Percentiles rank a stretch among this genome's conserved stretches.
Conservation (phyloP, 495 filamentous ascomycete species). For the Xylaria castorea region DNA sequence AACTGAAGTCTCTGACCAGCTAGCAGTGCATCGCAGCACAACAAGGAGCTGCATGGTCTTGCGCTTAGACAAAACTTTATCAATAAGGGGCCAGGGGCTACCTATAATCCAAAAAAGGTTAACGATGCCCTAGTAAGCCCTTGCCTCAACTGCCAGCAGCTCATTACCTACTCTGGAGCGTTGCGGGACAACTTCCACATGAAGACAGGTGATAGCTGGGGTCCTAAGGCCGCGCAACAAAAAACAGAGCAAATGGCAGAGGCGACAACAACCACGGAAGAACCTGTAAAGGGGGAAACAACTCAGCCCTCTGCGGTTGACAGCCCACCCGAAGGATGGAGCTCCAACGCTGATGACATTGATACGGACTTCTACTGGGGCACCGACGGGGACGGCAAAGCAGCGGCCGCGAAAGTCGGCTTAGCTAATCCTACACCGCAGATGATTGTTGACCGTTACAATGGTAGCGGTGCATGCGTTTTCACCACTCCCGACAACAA, state of each 20-base stretch:
- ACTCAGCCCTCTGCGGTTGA: constrained; percentile 3
- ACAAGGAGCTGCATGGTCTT: neutral
- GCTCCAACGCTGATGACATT: constrained; percentile 1
- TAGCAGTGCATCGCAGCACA: neutral
- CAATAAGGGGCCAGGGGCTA: neutral
- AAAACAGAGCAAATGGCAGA: neutral
- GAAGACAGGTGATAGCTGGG: neutral
- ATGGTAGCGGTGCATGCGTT: constrained; percentile 1
- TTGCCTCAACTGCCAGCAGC: neutral
- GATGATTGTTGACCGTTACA: constrained; percentile 9
- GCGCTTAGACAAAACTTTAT: neutral
- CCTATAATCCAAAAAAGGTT: neutral
- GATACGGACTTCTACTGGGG: constrained; percentile 4
- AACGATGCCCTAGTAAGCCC: neutral
- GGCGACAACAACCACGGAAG: neutral
- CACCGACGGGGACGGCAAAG: neutral
- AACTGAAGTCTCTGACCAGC: neutral
- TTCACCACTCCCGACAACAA: constrained; percentile 11
- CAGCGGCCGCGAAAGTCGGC: constrained; percentile 15
- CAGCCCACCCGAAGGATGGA: neutral
- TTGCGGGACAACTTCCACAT: neutral
- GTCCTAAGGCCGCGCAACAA: neutral
- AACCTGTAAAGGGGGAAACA: neutral
- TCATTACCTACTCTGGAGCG: neutral
- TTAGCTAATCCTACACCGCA: constrained; percentile 7